Evolutionary conservation across 2,329 filamentous ascomycete genomes (phyloP), one percentile per base, ranked within the genome.

Genomic region (Ascosphaera apis): DNA sequence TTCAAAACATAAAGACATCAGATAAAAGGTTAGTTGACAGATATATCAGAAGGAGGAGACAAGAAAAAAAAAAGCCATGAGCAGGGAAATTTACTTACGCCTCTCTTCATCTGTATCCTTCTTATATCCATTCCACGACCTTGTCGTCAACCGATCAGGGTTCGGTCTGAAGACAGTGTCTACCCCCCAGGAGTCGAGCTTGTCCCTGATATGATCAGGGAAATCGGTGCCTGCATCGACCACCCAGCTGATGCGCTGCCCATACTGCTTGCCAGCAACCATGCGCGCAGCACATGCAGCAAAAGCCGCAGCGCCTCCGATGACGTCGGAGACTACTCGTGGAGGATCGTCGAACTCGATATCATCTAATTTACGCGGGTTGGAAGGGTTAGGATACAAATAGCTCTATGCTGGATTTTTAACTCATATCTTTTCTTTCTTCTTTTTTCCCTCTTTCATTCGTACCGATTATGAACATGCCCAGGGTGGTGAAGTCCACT

Each of bases 191-290:
- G 68, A 65, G 11, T 66, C 56, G 44, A 98, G 72, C 31, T 68
- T 61, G 2, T 63, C 50, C 34, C 67, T 65, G 36, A 91, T 62
- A 9, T 66, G 57, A 0, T 60, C 43, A 0, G 86, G 84, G 44
- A 95, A 95, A 55, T 95, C 88, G 12, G 70, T 76, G 19, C 88
- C 88, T 47, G 73, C 69, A 54, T 98, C 86, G 31, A 95, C 71
- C 42, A 95, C 75, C 84, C 84, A 95, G 42, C 81, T 82, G 4
- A 95, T 71, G 2, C 67, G 65, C 27, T 60, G 63, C 15, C 81
- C 78, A 33, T 63, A 46, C 2, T 72, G 65, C 21, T 64, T 58
- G 2, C 81, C 79, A 3, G 82, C 86, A 52, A 92, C 77, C 34
- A 98, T 63, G 21, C 88, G 78, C 13, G 88, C 88, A 15, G 88